Evolutionary conservation across 1,284 basidiomycete genomes (phyloP).

Genomic region (Rhizopogon parksii): DNA sequence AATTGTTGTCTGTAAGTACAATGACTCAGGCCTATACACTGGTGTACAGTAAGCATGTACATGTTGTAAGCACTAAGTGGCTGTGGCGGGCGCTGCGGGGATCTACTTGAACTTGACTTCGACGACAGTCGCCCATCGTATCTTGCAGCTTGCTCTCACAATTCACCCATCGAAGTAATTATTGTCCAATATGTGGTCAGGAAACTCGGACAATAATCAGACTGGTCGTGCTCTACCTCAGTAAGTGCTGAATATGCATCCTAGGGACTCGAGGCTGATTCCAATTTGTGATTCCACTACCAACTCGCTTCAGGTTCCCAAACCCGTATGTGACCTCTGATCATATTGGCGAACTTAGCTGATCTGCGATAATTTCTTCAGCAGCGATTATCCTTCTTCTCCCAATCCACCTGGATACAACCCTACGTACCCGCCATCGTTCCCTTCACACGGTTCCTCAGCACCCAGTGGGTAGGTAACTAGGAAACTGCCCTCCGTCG

Average conservation of each 20-base stretch:
- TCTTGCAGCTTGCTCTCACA: neutral
- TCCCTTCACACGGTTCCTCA: neutral
- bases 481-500: neutral
- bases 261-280: neutral
- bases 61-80: too few species aligned
- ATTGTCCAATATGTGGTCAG: conserved; percentile 16
- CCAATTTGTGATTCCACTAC: neutral
- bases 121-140: neutral
- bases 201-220: conserved; percentile 5
- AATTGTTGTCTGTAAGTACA: too few species aligned
- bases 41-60: too few species aligned
- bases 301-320: conserved; percentile 8
- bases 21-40: too few species aligned
- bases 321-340: conserved; percentile 8
- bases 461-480: conserved; percentile 10
- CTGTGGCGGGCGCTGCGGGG: neutral
- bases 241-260: conserved; percentile 10
- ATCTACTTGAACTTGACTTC: neutral
- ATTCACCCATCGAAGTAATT: neutral
- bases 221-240: conserved; percentile 1
- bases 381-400: conserved; percentile 1
- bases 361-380: neutral
- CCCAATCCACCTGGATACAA: conserved; percentile 3
- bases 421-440: neutral
- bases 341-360: too few species aligned